Conservation (phyloP, 2,329 filamentous ascomycete genomes). For the Aschersonia sp. region DNA sequence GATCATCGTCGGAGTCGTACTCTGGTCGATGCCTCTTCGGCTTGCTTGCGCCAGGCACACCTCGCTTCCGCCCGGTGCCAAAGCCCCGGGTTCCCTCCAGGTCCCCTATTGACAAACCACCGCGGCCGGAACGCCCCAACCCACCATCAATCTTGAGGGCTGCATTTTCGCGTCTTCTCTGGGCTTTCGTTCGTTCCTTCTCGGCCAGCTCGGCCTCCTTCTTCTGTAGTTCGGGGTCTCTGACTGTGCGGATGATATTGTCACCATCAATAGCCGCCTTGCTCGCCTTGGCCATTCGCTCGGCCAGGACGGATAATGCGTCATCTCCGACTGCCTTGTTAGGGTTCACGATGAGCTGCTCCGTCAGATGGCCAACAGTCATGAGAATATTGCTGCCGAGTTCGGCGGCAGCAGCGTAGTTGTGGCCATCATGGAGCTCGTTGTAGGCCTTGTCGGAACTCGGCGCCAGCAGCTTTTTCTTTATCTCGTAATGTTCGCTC, state of each 20-base stretch:
- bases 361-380: slow-evolving; percentile 61
- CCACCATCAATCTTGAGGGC: slow-evolving; percentile 49
- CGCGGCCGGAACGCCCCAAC: slow-evolving; percentile 31
- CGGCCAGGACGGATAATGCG: slow-evolving; percentile 53
- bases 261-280: slow-evolving; percentile 40
- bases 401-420: slow-evolving; percentile 61
- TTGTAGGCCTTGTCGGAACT: slow-evolving; percentile 44
- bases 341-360: slow-evolving; percentile 54
- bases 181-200: slow-evolving; percentile 55
- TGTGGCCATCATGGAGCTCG: slow-evolving; percentile 56
- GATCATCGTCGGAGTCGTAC: slow-evolving; percentile 66
- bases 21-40: slow-evolving; percentile 43
- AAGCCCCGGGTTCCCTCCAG: slow-evolving; percentile 47
- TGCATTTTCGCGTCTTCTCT: slow-evolving; percentile 53
- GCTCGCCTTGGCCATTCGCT: slow-evolving; percentile 49
- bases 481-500: slow-evolving; percentile 61
- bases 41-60: slow-evolving; percentile 31
- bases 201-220: slow-evolving; percentile 60
- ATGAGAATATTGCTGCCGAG: slow-evolving; percentile 53
- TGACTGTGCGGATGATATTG: slow-evolving; percentile 54
- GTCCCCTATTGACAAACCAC: slow-evolving; percentile 52
- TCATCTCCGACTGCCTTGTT: slow-evolving; percentile 56
- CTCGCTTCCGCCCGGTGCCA: slow-evolving; percentile 37
- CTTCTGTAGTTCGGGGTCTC: slow-evolving; percentile 64
- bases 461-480: slow-evolving; percentile 55